phyloP scores from a whole-genome alignment of 1,284 basidiomycete species.

The Sporisorium sorghi region DNA sequence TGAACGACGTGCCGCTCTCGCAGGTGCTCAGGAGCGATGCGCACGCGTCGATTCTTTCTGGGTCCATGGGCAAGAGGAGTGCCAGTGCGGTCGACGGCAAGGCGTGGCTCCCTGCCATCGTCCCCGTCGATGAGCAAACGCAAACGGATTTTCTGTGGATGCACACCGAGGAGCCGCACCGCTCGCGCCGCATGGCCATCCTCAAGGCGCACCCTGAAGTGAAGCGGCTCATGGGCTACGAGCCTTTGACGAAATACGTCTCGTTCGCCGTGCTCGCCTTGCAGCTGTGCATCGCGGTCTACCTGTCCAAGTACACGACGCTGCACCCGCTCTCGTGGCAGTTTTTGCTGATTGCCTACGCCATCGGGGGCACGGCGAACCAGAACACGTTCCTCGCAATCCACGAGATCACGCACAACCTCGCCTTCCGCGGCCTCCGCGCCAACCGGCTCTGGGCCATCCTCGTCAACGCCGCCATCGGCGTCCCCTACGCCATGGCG shows the following conservation, averaged over 20 bases:
- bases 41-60: neutral
- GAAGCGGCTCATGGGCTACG: slow-evolving; percentile 92
- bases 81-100: slow-evolving; percentile 26
- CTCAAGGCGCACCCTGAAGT: slow-evolving; percentile 95
- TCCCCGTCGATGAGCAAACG: slow-evolving; percentile 54
- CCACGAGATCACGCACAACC: slow-evolving; percentile 97
- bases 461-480: slow-evolving; percentile 90
- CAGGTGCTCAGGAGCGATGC: neutral
- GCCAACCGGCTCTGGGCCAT: slow-evolving; percentile 90
- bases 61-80: neutral
- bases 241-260: slow-evolving; percentile 88
- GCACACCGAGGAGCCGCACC: slow-evolving; percentile 96
- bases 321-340: slow-evolving; percentile 77
- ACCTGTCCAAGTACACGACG: slow-evolving; percentile 56
- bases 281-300: slow-evolving; percentile 77
- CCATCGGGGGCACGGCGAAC: slow-evolving; percentile 91
- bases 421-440: slow-evolving; percentile 86
- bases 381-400: slow-evolving; percentile 98
- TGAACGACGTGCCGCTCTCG: slow-evolving; percentile 8
- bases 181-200: slow-evolving; percentile 85
- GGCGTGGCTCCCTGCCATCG: slow-evolving; percentile 65
- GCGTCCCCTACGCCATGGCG: slow-evolving; percentile 91
- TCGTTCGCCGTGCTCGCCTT: slow-evolving; percentile 82
- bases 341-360: slow-evolving; percentile 84
- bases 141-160: slow-evolving; percentile 78